phyloP scores from a whole-genome alignment of 495 filamentous ascomycete genomes.

The Aspergillus heteromorphus region DNA sequence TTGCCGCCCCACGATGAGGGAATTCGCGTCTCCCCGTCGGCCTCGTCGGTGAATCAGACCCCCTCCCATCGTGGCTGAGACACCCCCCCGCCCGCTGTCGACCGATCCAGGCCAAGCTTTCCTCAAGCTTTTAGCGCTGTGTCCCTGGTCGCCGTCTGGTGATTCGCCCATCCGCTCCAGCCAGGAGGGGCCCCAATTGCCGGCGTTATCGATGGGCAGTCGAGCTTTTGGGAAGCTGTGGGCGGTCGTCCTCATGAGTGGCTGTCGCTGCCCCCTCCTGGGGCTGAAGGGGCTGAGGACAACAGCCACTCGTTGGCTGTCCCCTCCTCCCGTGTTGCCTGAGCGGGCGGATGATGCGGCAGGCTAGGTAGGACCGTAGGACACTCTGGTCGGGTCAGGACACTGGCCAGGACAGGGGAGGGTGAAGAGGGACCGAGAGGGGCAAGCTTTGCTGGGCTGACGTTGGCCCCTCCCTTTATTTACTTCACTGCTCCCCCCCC shows the following conservation, averaged over 20 bases:
- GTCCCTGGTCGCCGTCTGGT: neutral
- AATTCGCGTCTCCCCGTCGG: neutral
- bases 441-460: neutral
- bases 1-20: neutral
- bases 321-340: conserved; percentile 8
- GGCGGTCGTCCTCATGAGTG: neutral
- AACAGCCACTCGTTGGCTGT: neutral
- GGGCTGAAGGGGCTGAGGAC: neutral
- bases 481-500: neutral
- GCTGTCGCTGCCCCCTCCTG: neutral
- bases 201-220: neutral
- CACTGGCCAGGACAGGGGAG: neutral
- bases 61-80: neutral
- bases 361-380: too few relatives aligned
- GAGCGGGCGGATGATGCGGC: conserved; percentile 1
- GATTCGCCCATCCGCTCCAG: conserved; percentile 7
- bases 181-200: neutral
- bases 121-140: conserved; percentile 15
- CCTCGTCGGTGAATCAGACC: too few relatives aligned
- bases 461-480: neutral
- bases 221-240: neutral
- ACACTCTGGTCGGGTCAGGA: too few relatives aligned
- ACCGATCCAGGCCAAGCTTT: conserved; percentile 18
- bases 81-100: neutral
- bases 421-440: neutral